Base-by-base conservation (phyloP, 257 asterid species). In the Solanum peruvianum region DNA sequence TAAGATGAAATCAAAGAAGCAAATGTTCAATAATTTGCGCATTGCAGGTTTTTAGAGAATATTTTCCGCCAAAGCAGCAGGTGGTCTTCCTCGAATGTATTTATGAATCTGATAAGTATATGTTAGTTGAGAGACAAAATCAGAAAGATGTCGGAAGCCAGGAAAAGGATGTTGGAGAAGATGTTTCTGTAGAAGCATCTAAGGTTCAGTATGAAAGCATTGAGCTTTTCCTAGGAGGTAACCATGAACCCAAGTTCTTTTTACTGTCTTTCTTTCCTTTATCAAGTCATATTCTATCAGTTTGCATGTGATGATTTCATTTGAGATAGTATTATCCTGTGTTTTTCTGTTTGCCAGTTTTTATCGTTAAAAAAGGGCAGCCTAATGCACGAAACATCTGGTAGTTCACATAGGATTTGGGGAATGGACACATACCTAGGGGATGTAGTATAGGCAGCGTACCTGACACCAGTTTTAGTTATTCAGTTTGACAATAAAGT, bases 191-290 rank as follows among this genome's bases (percentile, higher is more conserved):
- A 6, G 90, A 67, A 81, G 69, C 91, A 56, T 89, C 93, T 31
- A 76, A 89, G 69, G 91, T 96, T 88, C 92, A 90, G 66, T 96
- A 94, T 80, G 89, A 92, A 64, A 93, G 94, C 89, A 86, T 94
- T 75, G 96, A 92, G 89, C 92, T 89, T 89, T 88, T 94, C 78
- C 98, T 96, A 27, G 98, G 97, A 94, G 98, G 98, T 95, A 93
- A 87, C 73, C 77, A 33, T 58, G 25, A 31, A 73, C 60, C 86
- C 23, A 52, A 49, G 13, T 70, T 39, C n/a, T 39, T 67, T 29
- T 86, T 77, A 78, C 41, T 29, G 20, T 44, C n/a, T 76, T 45
- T 37, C 12, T 64, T 64, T 49, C 31, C 85, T 81, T 81, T 49
- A 16, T 49, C 27, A 49, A 81, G 13, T 41, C 45, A 49, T 37